Conservation (phyloP, 2,329 filamentous ascomycete species). For the Pseudopithomyces chartarum region DNA sequence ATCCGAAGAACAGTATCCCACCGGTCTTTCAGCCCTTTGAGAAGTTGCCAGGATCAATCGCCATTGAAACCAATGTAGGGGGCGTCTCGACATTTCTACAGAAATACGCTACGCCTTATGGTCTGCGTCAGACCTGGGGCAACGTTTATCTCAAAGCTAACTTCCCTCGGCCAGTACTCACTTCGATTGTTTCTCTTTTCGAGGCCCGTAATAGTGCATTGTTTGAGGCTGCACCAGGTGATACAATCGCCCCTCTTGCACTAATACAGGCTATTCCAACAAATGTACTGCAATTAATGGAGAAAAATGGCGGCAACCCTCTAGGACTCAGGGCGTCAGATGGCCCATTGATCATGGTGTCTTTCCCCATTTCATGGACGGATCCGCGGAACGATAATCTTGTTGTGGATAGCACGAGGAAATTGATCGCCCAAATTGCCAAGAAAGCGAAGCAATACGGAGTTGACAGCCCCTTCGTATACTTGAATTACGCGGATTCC, state of each 20-base stretch:
- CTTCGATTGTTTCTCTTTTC: neutral
- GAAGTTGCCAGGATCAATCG: neutral
- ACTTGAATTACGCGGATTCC: neutral
- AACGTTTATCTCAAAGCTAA: neutral
- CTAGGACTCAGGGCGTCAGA: constrained; percentile 28
- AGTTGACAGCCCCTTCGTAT: neutral
- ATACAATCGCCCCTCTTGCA: neutral
- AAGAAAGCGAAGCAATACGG: neutral
- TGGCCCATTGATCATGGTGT: constrained; percentile 22
- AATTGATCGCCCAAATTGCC: constrained; percentile 3
- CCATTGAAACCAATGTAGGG: neutral
- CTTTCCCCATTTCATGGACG: constrained; percentile 3
- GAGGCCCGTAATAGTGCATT: neutral
- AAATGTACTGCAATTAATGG: constrained; percentile 28
- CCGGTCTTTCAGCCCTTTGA: neutral
- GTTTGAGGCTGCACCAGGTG: neutral
- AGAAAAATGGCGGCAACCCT: constrained; percentile 33
- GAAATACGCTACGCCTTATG: neutral
- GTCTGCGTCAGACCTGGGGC: neutral
- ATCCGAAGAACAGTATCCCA: neutral
- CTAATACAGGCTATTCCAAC: constrained; percentile 11
- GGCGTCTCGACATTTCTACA: neutral
- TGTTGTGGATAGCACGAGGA: neutral
- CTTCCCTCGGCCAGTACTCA: neutral
- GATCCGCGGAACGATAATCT: constrained; percentile 1